Conservation (phyloP, 495 filamentous ascomycete species). For the Talaromyces stipitatus region DNA sequence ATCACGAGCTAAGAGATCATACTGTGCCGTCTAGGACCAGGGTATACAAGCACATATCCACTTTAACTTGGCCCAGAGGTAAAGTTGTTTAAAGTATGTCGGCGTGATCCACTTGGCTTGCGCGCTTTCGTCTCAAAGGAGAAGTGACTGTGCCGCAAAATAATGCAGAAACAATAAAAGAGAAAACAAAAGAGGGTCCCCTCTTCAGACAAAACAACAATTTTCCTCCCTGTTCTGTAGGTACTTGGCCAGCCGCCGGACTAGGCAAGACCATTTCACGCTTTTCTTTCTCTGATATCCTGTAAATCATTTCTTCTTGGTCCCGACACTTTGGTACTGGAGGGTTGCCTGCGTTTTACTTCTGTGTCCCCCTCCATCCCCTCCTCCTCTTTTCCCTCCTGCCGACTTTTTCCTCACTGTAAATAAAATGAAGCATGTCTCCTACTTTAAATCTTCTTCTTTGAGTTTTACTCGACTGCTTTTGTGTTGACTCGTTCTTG, state of each 20-base stretch:
- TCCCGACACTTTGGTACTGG: slow-evolving; percentile 9
- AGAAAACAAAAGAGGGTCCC: neutral
- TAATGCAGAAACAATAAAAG: slow-evolving; percentile 1
- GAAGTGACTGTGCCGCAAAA: slow-evolving; percentile 6
- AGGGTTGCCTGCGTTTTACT: slow-evolving; percentile 5
- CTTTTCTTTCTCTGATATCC: slow-evolving; percentile 4
- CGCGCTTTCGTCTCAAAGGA: neutral
- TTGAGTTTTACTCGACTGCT: neutral
- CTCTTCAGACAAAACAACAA: neutral
- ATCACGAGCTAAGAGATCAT: neutral
- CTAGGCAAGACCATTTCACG: slow-evolving; percentile 1
- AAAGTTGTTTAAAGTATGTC: neutral
- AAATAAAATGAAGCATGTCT: slow-evolving; percentile 1
- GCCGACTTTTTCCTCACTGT: neutral
- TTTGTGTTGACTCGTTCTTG: neutral
- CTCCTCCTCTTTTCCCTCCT: neutral
- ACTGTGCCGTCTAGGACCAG: neutral
- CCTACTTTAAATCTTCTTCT: neutral
- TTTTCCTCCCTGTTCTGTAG: neutral
- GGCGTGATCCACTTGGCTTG: neutral
- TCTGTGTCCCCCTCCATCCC: neutral
- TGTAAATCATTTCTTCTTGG: neutral
- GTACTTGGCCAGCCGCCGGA: slow-evolving; percentile 1
- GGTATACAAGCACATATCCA: neutral
- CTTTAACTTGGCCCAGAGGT: neutral